Conservation (phyloP, 352 stramenopile genomes). For the Globisporangium emineosum region DNA sequence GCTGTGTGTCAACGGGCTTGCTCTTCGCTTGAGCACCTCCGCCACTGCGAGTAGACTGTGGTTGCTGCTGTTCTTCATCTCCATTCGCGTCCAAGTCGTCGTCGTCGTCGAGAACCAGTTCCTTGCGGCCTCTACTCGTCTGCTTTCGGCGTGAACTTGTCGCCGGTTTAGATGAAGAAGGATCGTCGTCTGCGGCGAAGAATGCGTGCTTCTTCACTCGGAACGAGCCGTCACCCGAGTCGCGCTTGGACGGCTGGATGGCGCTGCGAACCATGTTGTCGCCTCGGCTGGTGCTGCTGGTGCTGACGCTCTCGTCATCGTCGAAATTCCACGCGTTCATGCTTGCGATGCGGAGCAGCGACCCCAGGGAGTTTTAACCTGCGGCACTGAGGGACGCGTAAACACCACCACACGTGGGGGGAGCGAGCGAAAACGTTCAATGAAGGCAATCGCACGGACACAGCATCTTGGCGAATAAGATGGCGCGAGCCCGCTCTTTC, state of each 20-base stretch:
- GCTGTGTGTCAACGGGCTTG: not conserved
- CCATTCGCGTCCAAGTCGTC: slow-evolving; percentile 6
- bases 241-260: slow-evolving; percentile 7
- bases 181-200: slow-evolving; percentile 21
- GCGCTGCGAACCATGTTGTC: not conserved
- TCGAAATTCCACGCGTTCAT: slow-evolving; percentile 15
- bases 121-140: slow-evolving; percentile 10
- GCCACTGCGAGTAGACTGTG: not conserved
- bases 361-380: not conserved
- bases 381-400: not conserved
- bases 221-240: slow-evolving; percentile 5
- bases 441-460: not conserved
- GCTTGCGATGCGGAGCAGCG: not conserved
- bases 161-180: not conserved
- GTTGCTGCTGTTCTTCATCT: not conserved
- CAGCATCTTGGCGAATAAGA: slow-evolving; percentile 4
- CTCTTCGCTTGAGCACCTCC: not conserved
- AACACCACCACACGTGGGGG: not conserved
- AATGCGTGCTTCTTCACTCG: slow-evolving; percentile 26
- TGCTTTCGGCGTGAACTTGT: slow-evolving; percentile 21
- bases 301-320: not conserved
- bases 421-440: not conserved
- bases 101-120: slow-evolving; percentile 28
- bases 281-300: not conserved
- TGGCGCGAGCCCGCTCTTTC: not conserved